These are phyloP conservation scores for Geum urbanum DNA, from an alignment of 306 rosid species.

Conservation along the genomic window DNA sequence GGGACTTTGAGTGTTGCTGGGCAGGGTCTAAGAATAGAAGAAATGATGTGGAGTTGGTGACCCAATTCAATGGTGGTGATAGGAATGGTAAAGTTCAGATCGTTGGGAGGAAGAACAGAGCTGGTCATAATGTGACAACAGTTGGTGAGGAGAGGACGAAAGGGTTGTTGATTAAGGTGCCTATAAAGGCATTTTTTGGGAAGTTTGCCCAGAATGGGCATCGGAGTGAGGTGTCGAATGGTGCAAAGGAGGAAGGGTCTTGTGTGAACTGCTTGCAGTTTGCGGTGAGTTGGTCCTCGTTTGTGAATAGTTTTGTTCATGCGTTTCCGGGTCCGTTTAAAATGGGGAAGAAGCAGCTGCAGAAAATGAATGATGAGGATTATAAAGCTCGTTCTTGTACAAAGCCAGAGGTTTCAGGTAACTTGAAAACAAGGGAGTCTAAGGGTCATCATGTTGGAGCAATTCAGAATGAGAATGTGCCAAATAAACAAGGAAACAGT, in stretches of 20 bases:
- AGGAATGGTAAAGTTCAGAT: constrained; percentile 49
- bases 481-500: constrained; percentile 46
- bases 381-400: constrained; percentile 42
- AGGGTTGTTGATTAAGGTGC: constrained; percentile 60
- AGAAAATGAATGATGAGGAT: constrained; percentile 55
- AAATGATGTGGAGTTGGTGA: constrained; percentile 42
- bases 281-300: constrained; percentile 73
- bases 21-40: constrained; percentile 49
- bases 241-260: constrained; percentile 52
- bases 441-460: constrained; percentile 33
- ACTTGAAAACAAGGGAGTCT: constrained; percentile 48
- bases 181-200: constrained; percentile 61
- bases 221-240: constrained; percentile 33
- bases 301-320: constrained; percentile 68
- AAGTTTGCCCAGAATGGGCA: constrained; percentile 55
- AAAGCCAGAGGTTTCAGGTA: constrained; percentile 47
- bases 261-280: constrained; percentile 75
- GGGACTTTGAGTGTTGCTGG: constrained; percentile 83
- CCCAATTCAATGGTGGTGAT: constrained; percentile 44
- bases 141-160: constrained; percentile 49
- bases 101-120: constrained; percentile 58
- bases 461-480: constrained; percentile 32
- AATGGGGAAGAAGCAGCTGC: constrained; percentile 59
- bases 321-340: constrained; percentile 78
- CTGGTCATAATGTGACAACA: constrained; percentile 28